Evolutionary conservation across 768 basidiomycete genomes (phyloP), one percentile per base, ranked within the genome.

Genomic region (Piloderma croceum): DNA sequence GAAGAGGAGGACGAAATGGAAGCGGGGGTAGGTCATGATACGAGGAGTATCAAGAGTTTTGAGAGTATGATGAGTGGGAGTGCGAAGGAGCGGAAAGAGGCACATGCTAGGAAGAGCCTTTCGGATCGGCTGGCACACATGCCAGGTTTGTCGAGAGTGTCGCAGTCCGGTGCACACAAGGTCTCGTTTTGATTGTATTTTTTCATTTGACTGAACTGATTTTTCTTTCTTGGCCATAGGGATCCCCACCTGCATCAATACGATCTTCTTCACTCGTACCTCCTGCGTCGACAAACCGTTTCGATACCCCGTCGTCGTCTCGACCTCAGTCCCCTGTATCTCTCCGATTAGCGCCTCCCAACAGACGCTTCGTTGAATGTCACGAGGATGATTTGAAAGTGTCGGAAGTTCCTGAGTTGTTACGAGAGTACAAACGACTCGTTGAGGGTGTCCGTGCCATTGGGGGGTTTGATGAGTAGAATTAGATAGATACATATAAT

Each of bases 91-190:
- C 51, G 55, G 31, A 53, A 36, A 39, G 38, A 45, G 24, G 44
- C 34, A 25, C 54, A 43, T 23, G 64, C 71, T 31, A 64, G 90
- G 41, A 83, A 80, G 60, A 92, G 79, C 49, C 61, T 97, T 31
- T 76, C 84, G 13, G 91, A 92, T 62, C 71, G 92, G 25, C 60
- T 97, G 51, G 86, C 90, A 6, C 77, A 75, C 43, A 76, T 93
- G 59, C 82, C 87, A 6, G 80, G 73, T 7, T 52, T 72, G 42
- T 52, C 67, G 43, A 65, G 74, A 37, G 67, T 73, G 31, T 62
- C 70, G 31, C 61, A 58, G 41, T 57, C 58, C 24, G 49, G 49
- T 18, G 34, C 36, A 2, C 33, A 43, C 18, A 73, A 66, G 65
- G 67, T 69, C 22, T 20, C 50, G 32, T 13, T 22, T 15, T 18